phyloP scores from a whole-genome alignment of 352 stramenopile species.

The Phytophthora palmivora region DNA sequence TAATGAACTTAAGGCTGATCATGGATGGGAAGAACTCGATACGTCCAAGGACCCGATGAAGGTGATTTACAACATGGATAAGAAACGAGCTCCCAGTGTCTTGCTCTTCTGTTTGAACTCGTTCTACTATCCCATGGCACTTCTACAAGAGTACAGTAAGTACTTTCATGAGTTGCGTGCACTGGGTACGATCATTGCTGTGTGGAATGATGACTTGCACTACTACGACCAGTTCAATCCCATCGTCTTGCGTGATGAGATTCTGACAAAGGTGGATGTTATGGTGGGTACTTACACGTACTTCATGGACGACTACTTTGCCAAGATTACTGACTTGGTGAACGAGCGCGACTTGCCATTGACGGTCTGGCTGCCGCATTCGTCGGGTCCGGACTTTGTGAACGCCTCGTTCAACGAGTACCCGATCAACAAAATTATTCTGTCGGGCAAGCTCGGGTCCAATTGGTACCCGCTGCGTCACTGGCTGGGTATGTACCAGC shows the following conservation, averaged over 20 bases:
- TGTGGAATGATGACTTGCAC: conserved; percentile 85
- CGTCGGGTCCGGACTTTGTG: conserved; percentile 68
- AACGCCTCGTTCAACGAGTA: conserved; percentile 67
- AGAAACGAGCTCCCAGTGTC: conserved; percentile 65
- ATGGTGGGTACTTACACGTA: conserved; percentile 81
- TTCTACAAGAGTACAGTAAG: conserved; percentile 63
- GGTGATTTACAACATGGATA: conserved; percentile 71
- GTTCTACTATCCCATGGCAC: conserved; percentile 67
- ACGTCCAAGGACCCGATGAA: conserved; percentile 58
- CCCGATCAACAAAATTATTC: conserved; percentile 79
- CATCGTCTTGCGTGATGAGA: conserved; percentile 59
- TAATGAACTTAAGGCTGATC: conserved; percentile 63
- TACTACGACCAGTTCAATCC: conserved; percentile 85
- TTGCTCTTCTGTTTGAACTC: conserved; percentile 85
- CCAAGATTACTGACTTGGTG: conserved; percentile 51
- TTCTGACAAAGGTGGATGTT: conserved; percentile 72
- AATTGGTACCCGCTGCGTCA: conserved; percentile 75
- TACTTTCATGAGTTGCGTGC: conserved; percentile 77
- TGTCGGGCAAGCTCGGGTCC: conserved; percentile 58
- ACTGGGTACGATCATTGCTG: conserved; percentile 70
- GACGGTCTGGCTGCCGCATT: conserved; percentile 74
- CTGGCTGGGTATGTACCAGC: conserved; percentile 68
- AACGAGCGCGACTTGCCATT: conserved; percentile 67
- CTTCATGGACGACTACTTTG: conserved; percentile 83
- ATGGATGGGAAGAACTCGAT: conserved; percentile 71